Conservation (phyloP, 768 basidiomycete genomes). For the Fomitopsis serialis region DNA sequence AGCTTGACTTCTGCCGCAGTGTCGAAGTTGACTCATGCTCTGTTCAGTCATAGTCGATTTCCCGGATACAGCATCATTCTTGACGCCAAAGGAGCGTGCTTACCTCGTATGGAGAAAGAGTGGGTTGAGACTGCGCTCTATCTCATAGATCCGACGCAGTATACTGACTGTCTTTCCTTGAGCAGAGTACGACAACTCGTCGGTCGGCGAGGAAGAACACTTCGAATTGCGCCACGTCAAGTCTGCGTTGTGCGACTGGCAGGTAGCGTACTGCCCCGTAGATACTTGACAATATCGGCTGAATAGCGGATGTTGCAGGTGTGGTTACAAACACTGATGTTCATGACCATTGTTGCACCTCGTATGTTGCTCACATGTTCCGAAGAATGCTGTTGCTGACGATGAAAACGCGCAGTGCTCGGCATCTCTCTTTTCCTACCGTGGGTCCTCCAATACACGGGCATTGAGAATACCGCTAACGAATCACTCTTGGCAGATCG, state of each 20-base stretch:
- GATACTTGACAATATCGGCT: no score
- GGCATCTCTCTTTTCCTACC: constrained; percentile 69
- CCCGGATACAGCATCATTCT: constrained; percentile 50
- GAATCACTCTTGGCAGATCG: constrained; percentile 34
- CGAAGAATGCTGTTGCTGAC: background rate
- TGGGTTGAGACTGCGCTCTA: constrained; percentile 24
- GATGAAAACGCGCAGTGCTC: constrained; percentile 38
- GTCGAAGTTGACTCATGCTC: constrained; percentile 23
- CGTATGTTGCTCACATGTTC: constrained; percentile 34
- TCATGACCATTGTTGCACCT: constrained; percentile 53
- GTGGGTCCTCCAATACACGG: constrained; percentile 32
- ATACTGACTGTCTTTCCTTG: background rate
- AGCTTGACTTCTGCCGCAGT: constrained; percentile 48
- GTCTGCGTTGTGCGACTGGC: constrained; percentile 58
- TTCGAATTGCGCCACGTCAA: constrained; percentile 49
- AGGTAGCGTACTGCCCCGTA: no score
- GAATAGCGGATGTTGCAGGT: no score
- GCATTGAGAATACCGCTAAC: background rate
- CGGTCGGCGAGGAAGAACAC: constrained; percentile 55
- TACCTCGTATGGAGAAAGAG: constrained; percentile 54
- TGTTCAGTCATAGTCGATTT: constrained; percentile 65
- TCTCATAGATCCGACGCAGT: background rate
- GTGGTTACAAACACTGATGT: constrained; percentile 46
- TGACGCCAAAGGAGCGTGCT: constrained; percentile 55
- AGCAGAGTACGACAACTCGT: constrained; percentile 50